These are phyloP conservation scores for Candida alai DNA, from an alignment of 805 yeast genomes.

Conservation along the genomic window DNA sequence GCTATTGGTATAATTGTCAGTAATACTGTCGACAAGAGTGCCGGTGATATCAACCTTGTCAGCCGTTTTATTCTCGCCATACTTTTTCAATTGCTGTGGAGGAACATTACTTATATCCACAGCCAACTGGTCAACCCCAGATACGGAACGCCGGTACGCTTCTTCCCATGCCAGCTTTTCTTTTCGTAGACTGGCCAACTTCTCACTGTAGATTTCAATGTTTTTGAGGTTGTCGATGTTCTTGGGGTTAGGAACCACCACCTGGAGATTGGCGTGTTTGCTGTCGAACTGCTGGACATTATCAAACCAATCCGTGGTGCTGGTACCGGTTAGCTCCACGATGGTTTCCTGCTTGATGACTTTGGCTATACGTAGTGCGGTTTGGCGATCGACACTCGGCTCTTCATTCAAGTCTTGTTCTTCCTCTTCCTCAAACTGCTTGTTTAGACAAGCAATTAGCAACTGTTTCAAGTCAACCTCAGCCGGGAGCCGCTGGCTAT, in stretches of 20 bases:
- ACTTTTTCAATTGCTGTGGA: slow-evolving; percentile 16
- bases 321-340: slow-evolving; percentile 55
- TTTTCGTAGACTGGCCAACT: slow-evolving; percentile 39
- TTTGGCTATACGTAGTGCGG: slow-evolving; percentile 51
- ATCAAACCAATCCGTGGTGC: slow-evolving; percentile 67
- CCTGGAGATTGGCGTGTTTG: slow-evolving; percentile 11
- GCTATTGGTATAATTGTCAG: slow-evolving; percentile 10
- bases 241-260: slow-evolving; percentile 54
- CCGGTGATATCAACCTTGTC: slow-evolving; percentile 12
- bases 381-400: slow-evolving; percentile 33
- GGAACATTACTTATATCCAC: slow-evolving; percentile 8
- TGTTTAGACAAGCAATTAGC: slow-evolving; percentile 62
- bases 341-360: slow-evolving; percentile 63
- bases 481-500: too few species aligned
- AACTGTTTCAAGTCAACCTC: slow-evolving; percentile 74
- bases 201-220: slow-evolving; percentile 41
- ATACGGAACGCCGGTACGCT: slow-evolving; percentile 18
- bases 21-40: slow-evolving; percentile 13
- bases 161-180: slow-evolving; percentile 50
- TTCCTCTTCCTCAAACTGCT: slow-evolving; percentile 29
- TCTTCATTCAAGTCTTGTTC: slow-evolving; percentile 8
- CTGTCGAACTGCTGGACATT: slow-evolving; percentile 24
- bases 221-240: slow-evolving; percentile 51
- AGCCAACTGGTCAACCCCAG: slow-evolving; percentile 15
- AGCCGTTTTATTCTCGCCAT: slow-evolving; percentile 15